A percentile compares a stretch with the other conserved stretches of the same genome.
Conservation (phyloP, 805 yeast species). For the Lipomyces spencermartinsiae region DNA sequence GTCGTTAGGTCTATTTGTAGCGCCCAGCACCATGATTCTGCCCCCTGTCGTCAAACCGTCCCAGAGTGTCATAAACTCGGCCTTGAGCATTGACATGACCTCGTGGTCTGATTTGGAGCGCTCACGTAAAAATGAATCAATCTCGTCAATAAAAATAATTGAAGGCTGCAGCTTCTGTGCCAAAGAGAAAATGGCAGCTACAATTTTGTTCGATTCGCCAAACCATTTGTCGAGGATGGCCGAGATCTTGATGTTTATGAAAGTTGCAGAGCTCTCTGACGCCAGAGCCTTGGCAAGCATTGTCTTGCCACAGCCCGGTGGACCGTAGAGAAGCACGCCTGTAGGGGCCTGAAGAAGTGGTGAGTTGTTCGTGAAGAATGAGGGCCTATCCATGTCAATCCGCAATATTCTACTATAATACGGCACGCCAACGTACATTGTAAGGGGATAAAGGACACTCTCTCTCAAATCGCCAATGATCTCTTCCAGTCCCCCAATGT, state of each 20-base stretch:
- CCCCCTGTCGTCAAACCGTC: constrained; percentile 75
- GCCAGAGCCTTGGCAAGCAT: constrained; percentile 97
- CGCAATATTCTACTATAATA: constrained; percentile 48
- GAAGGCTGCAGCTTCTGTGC: constrained; percentile 93
- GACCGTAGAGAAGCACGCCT: constrained; percentile 91
- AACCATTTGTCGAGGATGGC: constrained; percentile 97
- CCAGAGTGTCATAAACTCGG: constrained; percentile 98
- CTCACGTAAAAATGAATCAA: constrained; percentile 90
- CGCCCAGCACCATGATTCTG: constrained; percentile 86
- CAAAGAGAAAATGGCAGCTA: constrained; percentile 88
- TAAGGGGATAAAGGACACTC: constrained; percentile 85
- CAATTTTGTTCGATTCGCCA: constrained; percentile 93
- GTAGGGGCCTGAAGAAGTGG: constrained; percentile 83
- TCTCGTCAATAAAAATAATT: constrained; percentile 93
- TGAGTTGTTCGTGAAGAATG: constrained; percentile 71
- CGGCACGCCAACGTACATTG: constrained; percentile 43
- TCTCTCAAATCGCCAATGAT: constrained; percentile 87
- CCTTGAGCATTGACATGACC: constrained; percentile 91
- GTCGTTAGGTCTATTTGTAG: constrained; percentile 90
- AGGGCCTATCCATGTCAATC: constrained; percentile 57
- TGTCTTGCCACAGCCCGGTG: constrained; percentile 98
- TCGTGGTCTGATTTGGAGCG: constrained; percentile 87
- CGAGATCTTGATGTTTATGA: constrained; percentile 89
- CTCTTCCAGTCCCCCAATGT: constrained; percentile 86
- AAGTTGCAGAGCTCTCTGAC: constrained; percentile 87